Conservation (phyloP, 108 stramenopile genomes). For the Skeletonema marinoi region DNA sequence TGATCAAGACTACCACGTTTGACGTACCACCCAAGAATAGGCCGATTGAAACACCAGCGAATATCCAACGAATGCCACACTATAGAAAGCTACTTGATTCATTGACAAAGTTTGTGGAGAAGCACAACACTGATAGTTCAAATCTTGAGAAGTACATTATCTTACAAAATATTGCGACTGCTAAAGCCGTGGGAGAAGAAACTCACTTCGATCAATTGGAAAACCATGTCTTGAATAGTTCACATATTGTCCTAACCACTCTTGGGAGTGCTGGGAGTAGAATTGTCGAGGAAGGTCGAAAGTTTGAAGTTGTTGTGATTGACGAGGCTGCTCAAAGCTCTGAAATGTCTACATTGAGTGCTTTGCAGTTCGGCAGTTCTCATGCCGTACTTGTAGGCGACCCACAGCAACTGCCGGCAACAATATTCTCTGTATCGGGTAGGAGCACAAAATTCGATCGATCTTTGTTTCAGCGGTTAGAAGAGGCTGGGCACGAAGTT, state of each 20-base stretch:
- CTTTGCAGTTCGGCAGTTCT: conserved; percentile 66
- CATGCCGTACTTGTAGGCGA: conserved; percentile 86
- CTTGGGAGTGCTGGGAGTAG: conserved; percentile 68
- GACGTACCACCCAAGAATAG: conserved; percentile 43
- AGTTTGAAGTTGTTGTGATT: conserved; percentile 82
- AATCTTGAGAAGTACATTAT: conserved; percentile 45
- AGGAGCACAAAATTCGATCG: conserved; percentile 61
- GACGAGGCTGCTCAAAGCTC: conserved; percentile 92
- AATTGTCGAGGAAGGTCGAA: conserved; percentile 40
- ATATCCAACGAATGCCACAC: conserved; percentile 51
- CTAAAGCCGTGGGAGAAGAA: conserved; percentile 28
- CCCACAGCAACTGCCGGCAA: conserved; percentile 86
- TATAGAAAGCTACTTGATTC: conserved; percentile 34
- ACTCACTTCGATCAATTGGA: conserved; percentile 26
- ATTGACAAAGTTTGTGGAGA: conserved; percentile 54
- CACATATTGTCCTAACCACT: conserved; percentile 84
- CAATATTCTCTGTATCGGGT: conserved; percentile 66
- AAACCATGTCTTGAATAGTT: conserved; percentile 55
- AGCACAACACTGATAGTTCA: conserved; percentile 39
- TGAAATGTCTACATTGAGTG: conserved; percentile 83
- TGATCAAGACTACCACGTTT: conserved; percentile 45
- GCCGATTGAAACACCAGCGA: conserved; percentile 30
- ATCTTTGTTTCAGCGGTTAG: conserved; percentile 82
- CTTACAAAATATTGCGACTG: conserved; percentile 32
- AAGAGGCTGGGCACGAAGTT: conserved; percentile 63